These are phyloP conservation scores for Begonia fuchsioides DNA, from an alignment of 306 rosid genomes.

Conservation along the genomic window DNA sequence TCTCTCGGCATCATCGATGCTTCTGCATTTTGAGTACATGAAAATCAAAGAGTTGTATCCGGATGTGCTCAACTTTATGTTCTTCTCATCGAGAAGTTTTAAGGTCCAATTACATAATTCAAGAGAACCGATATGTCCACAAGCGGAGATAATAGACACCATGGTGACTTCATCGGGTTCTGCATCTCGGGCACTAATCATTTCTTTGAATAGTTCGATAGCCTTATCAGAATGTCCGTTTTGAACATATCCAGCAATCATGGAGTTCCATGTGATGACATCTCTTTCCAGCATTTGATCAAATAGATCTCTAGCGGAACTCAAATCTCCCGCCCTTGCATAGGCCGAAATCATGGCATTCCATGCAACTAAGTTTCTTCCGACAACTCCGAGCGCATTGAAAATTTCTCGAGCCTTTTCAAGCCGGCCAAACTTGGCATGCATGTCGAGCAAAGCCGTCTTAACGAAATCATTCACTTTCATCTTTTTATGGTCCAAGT, in stretches of 20 bases:
- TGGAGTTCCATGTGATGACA: slow-evolving; percentile 52
- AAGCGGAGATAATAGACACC: slow-evolving; percentile 53
- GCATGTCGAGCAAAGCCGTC: slow-evolving; percentile 56
- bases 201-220: slow-evolving; percentile 40
- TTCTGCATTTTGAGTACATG: slow-evolving; percentile 62
- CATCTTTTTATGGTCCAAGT: slow-evolving; percentile 17
- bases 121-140: slow-evolving; percentile 58
- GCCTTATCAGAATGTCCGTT: slow-evolving; percentile 43
- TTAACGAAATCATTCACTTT: slow-evolving; percentile 36
- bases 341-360: slow-evolving; percentile 62
- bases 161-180: slow-evolving; percentile 58
- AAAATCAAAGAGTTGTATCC: slow-evolving; percentile 47
- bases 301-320: slow-evolving; percentile 35
- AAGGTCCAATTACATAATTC: slow-evolving; percentile 49
- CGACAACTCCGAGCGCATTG: slow-evolving; percentile 16
- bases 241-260: slow-evolving; percentile 56
- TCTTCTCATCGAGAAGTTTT: slow-evolving; percentile 21
- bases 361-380: slow-evolving; percentile 40
- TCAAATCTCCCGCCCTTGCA: slow-evolving; percentile 39
- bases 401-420: slow-evolving; percentile 36
- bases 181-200: slow-evolving; percentile 27
- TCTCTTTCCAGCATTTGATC: slow-evolving; percentile 42
- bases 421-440: slow-evolving; percentile 46
- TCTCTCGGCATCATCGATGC: slow-evolving; percentile 29
- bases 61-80: slow-evolving; percentile 29